A percentile compares a stretch with the other conserved stretches of the same genome.
Evolutionary conservation across 108 stramenopile genomes (phyloP).

Genomic region (Cyclostephanos invisitatus): DNA sequence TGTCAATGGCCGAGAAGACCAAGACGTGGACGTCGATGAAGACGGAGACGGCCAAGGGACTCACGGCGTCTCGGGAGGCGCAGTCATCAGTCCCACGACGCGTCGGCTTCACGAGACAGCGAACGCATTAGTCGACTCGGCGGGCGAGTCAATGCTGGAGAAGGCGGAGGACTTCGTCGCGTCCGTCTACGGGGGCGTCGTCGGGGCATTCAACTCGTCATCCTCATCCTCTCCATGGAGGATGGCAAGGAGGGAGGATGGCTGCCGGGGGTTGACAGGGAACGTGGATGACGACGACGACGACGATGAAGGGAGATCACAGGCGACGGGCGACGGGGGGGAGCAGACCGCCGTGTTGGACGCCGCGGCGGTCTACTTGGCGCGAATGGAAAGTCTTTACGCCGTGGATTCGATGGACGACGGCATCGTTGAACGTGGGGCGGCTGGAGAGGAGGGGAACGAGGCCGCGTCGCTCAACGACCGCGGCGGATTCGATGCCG

Average conservation of each 20-base stretch:
- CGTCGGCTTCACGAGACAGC: background rate
- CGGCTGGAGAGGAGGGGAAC: background rate
- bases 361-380: constrained; percentile 23
- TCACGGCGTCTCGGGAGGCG: background rate
- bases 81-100: background rate
- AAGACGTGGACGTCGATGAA: background rate
- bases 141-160: background rate
- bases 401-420: constrained; percentile 1
- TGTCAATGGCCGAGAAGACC: background rate
- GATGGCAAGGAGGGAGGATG: background rate
- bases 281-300: background rate
- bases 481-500: too few species aligned
- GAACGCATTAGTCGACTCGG: background rate
- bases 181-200: background rate
- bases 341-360: constrained; percentile 21
- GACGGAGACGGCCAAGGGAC: background rate
- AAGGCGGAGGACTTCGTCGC: background rate
- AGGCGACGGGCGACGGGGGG: constrained; percentile 5
- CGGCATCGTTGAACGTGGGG: background rate
- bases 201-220: background rate
- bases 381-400: constrained; percentile 7
- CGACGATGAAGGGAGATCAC: background rate
- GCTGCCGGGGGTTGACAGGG: too few species aligned
- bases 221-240: background rate
- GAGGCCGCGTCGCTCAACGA: too few species aligned